Base-by-base conservation (phyloP, 768 basidiomycete genomes). In the Collybia mongolica region DNA sequence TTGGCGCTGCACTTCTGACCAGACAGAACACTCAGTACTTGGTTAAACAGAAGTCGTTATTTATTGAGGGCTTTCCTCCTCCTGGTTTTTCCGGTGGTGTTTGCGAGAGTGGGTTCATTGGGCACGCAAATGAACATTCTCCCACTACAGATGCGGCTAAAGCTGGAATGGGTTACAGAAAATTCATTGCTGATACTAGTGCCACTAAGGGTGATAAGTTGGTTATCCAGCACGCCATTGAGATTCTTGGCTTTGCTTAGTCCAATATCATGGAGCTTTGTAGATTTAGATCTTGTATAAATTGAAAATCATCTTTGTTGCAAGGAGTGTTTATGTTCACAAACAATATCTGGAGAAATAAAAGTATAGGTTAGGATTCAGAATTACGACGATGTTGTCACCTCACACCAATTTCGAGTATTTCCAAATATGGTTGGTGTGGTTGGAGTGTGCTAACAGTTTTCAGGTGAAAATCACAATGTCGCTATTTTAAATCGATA, bases 1-100 rank as follows among this genome's bases (percentile, higher is more conserved):
- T 84, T 48, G 73, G 76, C 1, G 77, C 82, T 7, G 73, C 76
- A 14, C 81, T 79, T 0, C 64, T 69, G 52, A 81, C 78, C 5
- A 67, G 72, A 4, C 60, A 63, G 54, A 82, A 82, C 59, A 65
- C 61, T 22, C 67, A 61, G 8, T 84, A 84, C 54, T 57, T 84
- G 37, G 57, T 61, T 43, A 67, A 66, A 54, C 84, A 85, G 60
- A 72, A 70, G 17, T 68, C 76, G 35, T 60, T 69, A 23, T 84
- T 83, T 65, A 60, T 77, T 20, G 51, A 56, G 11, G 80, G 80
- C 11, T 54, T 69, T 15, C 74, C 80, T 22, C 80, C 80, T 4
- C 81, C 81, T 15, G 84, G 86, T 54, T 85, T 77, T 62, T 74
- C 69, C 1, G 54, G 62, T 29, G 56, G 67, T 29, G 46, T 61